These are phyloP conservation scores for Lachnellula suecica DNA, from an alignment of 2,329 filamentous ascomycete genomes.

Conservation along the genomic window DNA sequence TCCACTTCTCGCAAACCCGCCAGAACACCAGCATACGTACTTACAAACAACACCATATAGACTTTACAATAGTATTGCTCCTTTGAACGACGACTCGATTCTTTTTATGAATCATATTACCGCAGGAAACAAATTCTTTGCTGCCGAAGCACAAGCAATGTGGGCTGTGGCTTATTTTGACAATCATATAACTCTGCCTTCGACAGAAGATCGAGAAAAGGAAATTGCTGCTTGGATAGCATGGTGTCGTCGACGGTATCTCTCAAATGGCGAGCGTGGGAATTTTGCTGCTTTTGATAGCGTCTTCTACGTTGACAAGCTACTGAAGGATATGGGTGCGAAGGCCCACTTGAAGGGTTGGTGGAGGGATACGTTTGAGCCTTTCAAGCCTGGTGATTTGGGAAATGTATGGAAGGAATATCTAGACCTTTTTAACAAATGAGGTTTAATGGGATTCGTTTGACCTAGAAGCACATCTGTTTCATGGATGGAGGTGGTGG, in stretches of 20 bases:
- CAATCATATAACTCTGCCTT: slow-evolving; percentile 22
- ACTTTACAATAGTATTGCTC: slow-evolving; percentile 27
- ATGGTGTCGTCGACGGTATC: slow-evolving; percentile 30
- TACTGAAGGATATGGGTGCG: slow-evolving; percentile 29
- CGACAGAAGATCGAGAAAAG: slow-evolving; percentile 19
- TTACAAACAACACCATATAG: slow-evolving; percentile 23
- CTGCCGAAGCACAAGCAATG: slow-evolving; percentile 29
- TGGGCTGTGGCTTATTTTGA: slow-evolving; percentile 30
- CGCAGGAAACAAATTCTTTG: slow-evolving; percentile 24
- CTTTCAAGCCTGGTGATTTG: slow-evolving; percentile 25
- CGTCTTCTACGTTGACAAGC: slow-evolving; percentile 28
- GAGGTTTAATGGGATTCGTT: no score
- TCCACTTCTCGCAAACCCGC: slow-evolving; percentile 27
- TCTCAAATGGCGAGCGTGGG: slow-evolving; percentile 27
- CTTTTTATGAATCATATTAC: slow-evolving; percentile 28
- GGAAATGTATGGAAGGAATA: no score
- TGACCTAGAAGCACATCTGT: no score
- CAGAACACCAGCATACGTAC: slow-evolving; percentile 20
- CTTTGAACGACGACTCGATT: slow-evolving; percentile 27
- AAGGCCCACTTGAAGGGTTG: slow-evolving; percentile 28
- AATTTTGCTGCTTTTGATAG: slow-evolving; percentile 29
- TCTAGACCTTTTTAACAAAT: no score
- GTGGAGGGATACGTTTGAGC: slow-evolving; percentile 26
- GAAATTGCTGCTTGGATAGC: slow-evolving; percentile 25
- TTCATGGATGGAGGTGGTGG: no score